Percentiles rank a stretch among this genome's conserved stretches.
Conservation (phyloP, 2,329 filamentous ascomycete genomes). For the Cladosporium colombiae region DNA sequence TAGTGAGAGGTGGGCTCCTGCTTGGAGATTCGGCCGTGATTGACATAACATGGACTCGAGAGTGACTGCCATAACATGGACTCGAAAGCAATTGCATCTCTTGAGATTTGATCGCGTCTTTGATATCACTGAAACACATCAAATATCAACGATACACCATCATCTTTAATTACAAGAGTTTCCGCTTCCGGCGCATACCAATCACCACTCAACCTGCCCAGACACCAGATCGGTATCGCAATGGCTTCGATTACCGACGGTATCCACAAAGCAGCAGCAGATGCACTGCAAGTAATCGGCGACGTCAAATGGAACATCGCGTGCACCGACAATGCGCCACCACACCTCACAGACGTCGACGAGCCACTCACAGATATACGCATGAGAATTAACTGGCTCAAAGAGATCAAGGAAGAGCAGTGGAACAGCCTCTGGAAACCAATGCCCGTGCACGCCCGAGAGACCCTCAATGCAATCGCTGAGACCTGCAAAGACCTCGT, state of each 20-base stretch:
- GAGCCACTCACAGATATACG: neutral
- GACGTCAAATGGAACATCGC: neutral
- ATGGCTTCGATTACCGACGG: neutral
- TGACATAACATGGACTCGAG: neutral
- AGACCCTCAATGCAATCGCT: neutral
- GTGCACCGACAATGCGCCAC: neutral
- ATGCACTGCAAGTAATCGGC: neutral
- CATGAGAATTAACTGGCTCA: neutral
- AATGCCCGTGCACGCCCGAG: neutral
- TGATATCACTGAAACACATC: neutral
- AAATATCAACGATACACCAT: neutral
- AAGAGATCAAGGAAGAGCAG: neutral
- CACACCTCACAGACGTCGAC: neutral
- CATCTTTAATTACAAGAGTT: neutral
- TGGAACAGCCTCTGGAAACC: neutral
- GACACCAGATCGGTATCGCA: neutral
- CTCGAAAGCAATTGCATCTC: neutral
- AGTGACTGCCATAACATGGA: neutral
- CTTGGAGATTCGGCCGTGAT: neutral
- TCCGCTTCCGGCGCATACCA: neutral
- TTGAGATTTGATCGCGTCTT: neutral
- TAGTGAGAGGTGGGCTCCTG: neutral
- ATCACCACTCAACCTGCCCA: neutral
- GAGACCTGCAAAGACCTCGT: neutral
- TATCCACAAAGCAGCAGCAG: neutral